A percentile compares a stretch with the other conserved stretches of the same genome.
Evolutionary conservation across 2,329 filamentous ascomycete species (phyloP).

Genomic region (Escovopsis weberi): DNA sequence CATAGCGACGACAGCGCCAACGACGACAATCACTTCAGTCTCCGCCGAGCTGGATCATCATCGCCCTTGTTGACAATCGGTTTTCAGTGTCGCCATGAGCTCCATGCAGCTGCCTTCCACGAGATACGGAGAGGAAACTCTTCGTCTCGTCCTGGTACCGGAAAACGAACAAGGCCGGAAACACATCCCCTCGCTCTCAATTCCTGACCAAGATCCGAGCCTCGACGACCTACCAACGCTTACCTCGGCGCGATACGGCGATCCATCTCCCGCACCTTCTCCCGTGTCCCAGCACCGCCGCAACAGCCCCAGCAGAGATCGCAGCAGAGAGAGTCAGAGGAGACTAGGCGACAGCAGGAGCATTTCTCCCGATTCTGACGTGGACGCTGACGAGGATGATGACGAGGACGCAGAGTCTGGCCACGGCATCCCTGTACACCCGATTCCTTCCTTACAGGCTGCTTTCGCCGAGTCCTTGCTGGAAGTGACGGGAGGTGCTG

Average conservation of each 20-base stretch:
- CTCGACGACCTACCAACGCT: background rate
- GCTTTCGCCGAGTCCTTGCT: slow-evolving; percentile 72
- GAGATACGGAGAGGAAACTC: slow-evolving; percentile 13
- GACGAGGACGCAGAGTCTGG: slow-evolving; percentile 7
- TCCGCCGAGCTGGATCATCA: too few species aligned
- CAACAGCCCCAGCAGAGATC: background rate
- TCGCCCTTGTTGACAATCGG: too few species aligned
- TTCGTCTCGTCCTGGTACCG: slow-evolving; percentile 18
- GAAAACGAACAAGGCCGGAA: slow-evolving; percentile 1
- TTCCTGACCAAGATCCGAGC: background rate
- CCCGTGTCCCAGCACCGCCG: background rate
- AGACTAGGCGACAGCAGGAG: background rate
- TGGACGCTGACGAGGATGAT: slow-evolving; percentile 1
- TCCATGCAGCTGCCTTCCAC: slow-evolving; percentile 16
- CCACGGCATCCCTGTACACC: slow-evolving; percentile 36
- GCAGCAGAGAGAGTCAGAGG: background rate
- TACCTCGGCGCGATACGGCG: slow-evolving; percentile 4
- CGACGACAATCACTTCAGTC: too few species aligned
- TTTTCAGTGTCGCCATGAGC: slow-evolving; percentile 10
- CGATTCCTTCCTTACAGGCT: slow-evolving; percentile 61
- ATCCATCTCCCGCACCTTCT: background rate
- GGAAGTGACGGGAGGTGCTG: slow-evolving; percentile 45
- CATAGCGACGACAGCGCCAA: too few species aligned
- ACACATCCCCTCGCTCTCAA: slow-evolving; percentile 1
- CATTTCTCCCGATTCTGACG: background rate